Evolutionary conservation across 768 basidiomycete genomes (phyloP).

Genomic region (Pulveroboletus sp.): DNA sequence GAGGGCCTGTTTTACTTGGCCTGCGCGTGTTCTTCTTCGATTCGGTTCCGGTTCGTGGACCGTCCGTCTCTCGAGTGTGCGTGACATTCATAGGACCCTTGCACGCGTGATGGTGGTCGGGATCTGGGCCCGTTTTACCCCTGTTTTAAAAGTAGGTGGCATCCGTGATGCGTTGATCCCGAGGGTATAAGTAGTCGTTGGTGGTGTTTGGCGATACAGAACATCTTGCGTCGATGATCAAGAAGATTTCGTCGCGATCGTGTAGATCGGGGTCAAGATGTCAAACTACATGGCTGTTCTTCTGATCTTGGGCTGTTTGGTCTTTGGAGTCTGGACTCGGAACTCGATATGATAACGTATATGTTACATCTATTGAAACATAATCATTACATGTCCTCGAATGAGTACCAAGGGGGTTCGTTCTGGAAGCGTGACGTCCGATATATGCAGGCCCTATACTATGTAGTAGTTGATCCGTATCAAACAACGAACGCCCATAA

Average conservation of each 20-base stretch:
- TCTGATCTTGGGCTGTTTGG: neutral
- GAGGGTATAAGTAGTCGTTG: neutral
- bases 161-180: neutral
- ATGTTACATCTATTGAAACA: neutral
- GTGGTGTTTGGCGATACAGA: no score
- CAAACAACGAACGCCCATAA: neutral
- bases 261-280: neutral
- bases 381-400: neutral
- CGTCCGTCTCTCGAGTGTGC: neutral
- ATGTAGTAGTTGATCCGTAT: no score
- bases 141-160: no score
- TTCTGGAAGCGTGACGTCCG: neutral
- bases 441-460: no score
- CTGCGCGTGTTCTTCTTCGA: neutral
- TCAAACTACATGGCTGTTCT: neutral
- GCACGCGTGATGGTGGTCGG: no score
- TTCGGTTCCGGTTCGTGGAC: constrained; percentile 5
- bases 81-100: neutral
- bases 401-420: neutral
- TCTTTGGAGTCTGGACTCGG: no score
- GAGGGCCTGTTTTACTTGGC: neutral
- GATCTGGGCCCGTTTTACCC: no score
- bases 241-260: neutral
- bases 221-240: neutral
- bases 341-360: no score